Evolutionary conservation across 2,329 filamentous ascomycete genomes (phyloP).

Genomic region (Fusarium avenaceum): DNA sequence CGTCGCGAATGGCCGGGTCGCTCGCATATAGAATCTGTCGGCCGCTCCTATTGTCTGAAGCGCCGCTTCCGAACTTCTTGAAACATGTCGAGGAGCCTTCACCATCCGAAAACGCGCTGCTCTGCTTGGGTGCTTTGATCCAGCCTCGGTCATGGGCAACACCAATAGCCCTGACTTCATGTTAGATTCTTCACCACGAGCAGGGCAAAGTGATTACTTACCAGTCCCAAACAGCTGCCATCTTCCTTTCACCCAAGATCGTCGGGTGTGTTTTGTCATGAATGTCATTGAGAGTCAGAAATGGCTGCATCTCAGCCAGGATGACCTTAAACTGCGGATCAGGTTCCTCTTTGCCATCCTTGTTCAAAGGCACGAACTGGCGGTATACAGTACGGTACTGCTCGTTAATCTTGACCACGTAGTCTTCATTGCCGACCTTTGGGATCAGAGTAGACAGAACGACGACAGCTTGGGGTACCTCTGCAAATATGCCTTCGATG

Average conservation of each 20-base stretch:
- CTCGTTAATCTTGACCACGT: neutral
- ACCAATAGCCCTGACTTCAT: neutral
- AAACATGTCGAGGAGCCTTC: neutral
- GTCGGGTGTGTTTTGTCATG: constrained; percentile 5
- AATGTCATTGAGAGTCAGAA: neutral
- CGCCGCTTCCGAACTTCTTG: constrained; percentile 7
- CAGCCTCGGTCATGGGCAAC: constrained; percentile 2
- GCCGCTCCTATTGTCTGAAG: constrained; percentile 1
- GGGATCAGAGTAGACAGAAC: constrained; percentile 7
- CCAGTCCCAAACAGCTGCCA: constrained; percentile 9
- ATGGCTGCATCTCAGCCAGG: constrained; percentile 10
- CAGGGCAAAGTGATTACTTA: neutral
- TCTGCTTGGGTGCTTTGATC: constrained; percentile 10
- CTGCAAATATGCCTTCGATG: constrained; percentile 6
- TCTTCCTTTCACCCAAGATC: neutral
- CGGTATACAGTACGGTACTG: constrained; percentile 8
- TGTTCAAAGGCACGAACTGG: neutral
- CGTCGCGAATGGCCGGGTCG: constrained; percentile 3
- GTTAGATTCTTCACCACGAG: neutral
- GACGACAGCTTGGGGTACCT: constrained; percentile 5
- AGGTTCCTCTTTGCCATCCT: neutral
- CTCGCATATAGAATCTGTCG: constrained; percentile 1
- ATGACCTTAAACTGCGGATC: constrained; percentile 10
- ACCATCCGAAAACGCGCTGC: neutral
- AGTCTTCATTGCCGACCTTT: constrained; percentile 1